Percentiles rank a stretch among this genome's conserved stretches.
Evolutionary conservation across 2,329 filamentous ascomycete species (phyloP).

Genomic region (Penicillium sp.): DNA sequence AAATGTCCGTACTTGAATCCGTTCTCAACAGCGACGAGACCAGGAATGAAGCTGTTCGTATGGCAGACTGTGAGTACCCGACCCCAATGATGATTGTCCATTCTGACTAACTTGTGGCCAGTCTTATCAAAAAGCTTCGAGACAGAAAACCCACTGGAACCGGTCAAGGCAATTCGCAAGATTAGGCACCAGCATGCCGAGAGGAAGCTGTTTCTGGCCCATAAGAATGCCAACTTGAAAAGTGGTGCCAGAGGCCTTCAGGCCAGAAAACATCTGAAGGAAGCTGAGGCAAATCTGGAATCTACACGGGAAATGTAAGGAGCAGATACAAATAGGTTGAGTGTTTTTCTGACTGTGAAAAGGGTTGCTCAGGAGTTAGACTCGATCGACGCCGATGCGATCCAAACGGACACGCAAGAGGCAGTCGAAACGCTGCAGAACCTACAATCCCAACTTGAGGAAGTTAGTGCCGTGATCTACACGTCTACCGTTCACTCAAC

Average conservation of each 20-base stretch:
- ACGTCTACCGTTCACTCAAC: neutral
- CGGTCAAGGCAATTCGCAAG: constrained; percentile 60
- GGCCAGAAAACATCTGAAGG: constrained; percentile 71
- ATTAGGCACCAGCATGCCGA: constrained; percentile 63
- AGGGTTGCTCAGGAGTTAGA: constrained; percentile 53
- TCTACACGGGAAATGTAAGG: constrained; percentile 55
- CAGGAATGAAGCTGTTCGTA: constrained; percentile 56
- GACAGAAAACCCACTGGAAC: constrained; percentile 54
- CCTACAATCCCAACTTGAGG: constrained; percentile 66
- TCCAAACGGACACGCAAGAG: constrained; percentile 66
- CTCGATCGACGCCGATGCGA: constrained; percentile 55
- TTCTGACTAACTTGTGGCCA: constrained; percentile 14
- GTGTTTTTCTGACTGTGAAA: neutral
- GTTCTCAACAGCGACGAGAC: constrained; percentile 57
- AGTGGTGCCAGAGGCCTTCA: constrained; percentile 74
- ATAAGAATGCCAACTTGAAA: constrained; percentile 70
- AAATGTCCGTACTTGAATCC: constrained; percentile 61
- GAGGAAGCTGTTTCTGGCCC: constrained; percentile 63
- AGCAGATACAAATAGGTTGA: neutral
- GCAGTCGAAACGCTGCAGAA: constrained; percentile 68
- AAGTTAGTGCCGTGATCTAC: constrained; percentile 37
- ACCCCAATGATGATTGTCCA: neutral
- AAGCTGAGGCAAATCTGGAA: constrained; percentile 65
- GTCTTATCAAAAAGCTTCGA: constrained; percentile 63
- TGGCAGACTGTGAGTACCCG: constrained; percentile 55